Evolutionary conservation across 495 filamentous ascomycete genomes (phyloP), one percentile per base, ranked within the genome.

Genomic region (Aspergillus bertholletiae): DNA sequence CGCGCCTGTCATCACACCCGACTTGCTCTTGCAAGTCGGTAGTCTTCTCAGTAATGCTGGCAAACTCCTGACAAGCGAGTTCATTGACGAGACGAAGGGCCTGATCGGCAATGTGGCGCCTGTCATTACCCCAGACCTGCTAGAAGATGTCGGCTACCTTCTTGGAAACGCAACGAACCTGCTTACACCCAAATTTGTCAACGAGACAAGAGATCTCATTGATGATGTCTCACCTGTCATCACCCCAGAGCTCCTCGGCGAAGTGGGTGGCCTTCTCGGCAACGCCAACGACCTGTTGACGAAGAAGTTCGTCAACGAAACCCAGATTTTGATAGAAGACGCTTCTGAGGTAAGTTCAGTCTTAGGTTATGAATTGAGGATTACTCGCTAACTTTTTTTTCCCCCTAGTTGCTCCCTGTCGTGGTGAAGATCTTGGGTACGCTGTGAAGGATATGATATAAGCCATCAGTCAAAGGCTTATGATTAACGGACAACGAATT

Each of bases 311-410:
- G 64, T 79, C 46, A 72, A 77, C 49, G 71, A 79, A 60, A 77
- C 77, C 7, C 66, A 74, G 28, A 61, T 65, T 13, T 56, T 74
- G 47, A 76, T 81, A 59, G 75, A 74, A 44, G 77, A 79, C 59
- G 74, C 71, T 50, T 76, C 76, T 46, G 73, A 77, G 60, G 77
- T 80, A 71, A 67, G 74, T 58, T n/a, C 54, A 6, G 28, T 20
- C 13, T 26, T 35, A 24, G 30, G 34, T 5, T 2, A 17, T 52
- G 32, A 37, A 8, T 34, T 51, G 45, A 35, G 50, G n/a, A n/a
- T n/a, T n/a, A n/a, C n/a, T n/a, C n/a, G n/a, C n/a, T n/a, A n/a
- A n/a, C n/a, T n/a, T n/a, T n/a, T n/a, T n/a, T n/a, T n/a, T n/a
- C 20, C 26, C 43, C 53, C 9, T 59, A 67, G 68, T 51, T 69